Conservation (phyloP, 306 rosid genomes). For the Vicia faba region DNA sequence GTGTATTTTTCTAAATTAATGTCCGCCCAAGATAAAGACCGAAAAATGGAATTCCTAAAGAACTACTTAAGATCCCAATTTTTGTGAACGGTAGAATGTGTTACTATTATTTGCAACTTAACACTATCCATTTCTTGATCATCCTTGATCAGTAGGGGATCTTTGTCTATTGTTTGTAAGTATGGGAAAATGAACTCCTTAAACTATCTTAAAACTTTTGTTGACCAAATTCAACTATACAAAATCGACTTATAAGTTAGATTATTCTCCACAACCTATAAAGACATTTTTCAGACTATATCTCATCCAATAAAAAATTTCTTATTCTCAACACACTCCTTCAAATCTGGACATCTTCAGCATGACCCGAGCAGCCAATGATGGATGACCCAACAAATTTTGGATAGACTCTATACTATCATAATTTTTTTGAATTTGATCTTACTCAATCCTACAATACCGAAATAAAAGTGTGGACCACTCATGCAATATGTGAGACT, state of each 20-base stretch:
- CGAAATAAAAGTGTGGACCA: not conserved
- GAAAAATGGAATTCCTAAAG: conserved; percentile 2
- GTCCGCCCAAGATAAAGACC: not conserved
- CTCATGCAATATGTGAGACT: not conserved
- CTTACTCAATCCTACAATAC: not conserved
- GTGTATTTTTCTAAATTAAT: conserved; percentile 1
- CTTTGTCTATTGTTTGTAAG: not conserved
- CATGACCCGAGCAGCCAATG: not conserved
- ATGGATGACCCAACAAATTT: not conserved
- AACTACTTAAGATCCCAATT: not conserved
- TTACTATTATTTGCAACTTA: not conserved
- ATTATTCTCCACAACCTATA: not conserved
- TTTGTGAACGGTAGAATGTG: not conserved
- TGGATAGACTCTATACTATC: not conserved
- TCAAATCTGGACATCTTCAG: not conserved
- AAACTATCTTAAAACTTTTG: not conserved
- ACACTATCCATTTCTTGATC: not conserved
- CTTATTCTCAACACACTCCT: not conserved
- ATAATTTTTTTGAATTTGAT: not conserved
- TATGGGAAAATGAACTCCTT: not conserved
- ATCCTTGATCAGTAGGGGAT: conserved; percentile 24
- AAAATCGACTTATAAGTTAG: not conserved
- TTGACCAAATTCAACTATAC: not conserved
- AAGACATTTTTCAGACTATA: not conserved
- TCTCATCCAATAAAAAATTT: not conserved